phyloP scores from a whole-genome alignment of 2,329 filamentous ascomycete genomes.

The Metarhizium humberi region DNA sequence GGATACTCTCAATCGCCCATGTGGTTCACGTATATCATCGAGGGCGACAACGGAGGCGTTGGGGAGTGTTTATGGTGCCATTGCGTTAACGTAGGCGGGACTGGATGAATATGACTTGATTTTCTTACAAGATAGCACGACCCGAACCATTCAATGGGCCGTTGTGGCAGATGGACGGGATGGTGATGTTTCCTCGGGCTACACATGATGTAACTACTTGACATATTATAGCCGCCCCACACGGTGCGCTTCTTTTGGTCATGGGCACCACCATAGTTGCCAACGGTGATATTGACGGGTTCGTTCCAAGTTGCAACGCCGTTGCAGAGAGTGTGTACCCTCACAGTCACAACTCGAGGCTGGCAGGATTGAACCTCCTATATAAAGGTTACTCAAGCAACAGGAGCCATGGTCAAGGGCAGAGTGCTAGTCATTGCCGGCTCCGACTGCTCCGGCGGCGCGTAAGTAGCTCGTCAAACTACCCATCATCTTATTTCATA shows the following conservation, averaged over 20 bases:
- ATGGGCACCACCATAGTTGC: no score
- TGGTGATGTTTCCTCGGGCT: no score
- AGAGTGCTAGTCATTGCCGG: slow-evolving; percentile 75
- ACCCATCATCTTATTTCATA: no score
- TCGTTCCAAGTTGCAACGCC: not conserved
- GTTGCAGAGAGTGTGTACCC: not conserved
- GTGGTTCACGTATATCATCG: not conserved
- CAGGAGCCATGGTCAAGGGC: slow-evolving; percentile 24
- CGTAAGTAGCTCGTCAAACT: slow-evolving; percentile 38
- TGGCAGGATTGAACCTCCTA: not conserved
- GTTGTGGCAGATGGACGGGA: no score
- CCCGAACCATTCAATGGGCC: no score
- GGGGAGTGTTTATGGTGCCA: not conserved
- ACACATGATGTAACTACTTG: no score
- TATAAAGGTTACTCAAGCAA: not conserved
- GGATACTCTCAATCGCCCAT: not conserved
- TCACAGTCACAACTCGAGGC: not conserved
- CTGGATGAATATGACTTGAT: not conserved
- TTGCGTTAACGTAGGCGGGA: not conserved
- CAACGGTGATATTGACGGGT: no score
- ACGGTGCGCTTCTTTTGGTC: not conserved
- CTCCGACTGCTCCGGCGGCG: slow-evolving; percentile 84
- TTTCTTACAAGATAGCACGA: no score
- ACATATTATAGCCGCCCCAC: not conserved
- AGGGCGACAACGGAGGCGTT: not conserved